phyloP scores from a whole-genome alignment of 2,329 filamentous ascomycete genomes.

The Ceratocystis ficicola region DNA sequence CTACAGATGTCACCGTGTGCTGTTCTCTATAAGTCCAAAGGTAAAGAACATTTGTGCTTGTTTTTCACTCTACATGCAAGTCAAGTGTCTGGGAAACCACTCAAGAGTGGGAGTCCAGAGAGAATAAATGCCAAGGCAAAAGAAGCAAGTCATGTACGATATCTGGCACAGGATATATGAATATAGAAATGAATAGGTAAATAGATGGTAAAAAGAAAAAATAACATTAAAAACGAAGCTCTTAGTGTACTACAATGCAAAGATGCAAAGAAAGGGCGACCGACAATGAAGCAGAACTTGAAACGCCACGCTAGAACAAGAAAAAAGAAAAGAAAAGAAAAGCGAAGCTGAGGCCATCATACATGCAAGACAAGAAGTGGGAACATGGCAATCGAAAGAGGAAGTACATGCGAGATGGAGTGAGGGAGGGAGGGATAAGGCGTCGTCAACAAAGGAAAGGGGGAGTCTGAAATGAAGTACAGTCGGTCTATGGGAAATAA shows the following conservation, averaged over 20 bases:
- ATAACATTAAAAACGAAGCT: not conserved
- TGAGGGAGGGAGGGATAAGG: too few relatives aligned
- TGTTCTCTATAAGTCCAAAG: too few relatives aligned
- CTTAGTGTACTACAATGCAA: too few relatives aligned
- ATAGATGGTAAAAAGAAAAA: not conserved
- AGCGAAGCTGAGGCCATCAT: slow-evolving; percentile 3
- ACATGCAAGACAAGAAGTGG: not conserved
- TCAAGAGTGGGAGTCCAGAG: too few relatives aligned
- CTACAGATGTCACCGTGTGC: too few relatives aligned
- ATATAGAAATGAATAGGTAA: not conserved
- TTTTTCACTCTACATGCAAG: too few relatives aligned
- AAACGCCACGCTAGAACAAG: not conserved
- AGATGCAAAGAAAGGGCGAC: not conserved
- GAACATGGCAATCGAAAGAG: not conserved
- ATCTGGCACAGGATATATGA: slow-evolving; percentile 1
- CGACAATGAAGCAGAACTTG: not conserved
- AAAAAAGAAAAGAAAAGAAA: not conserved
- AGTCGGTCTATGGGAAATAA: not conserved
- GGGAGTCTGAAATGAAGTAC: too few relatives aligned
- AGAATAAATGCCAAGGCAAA: not conserved
- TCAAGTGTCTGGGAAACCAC: too few relatives aligned
- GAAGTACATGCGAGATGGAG: not conserved
- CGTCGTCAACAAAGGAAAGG: too few relatives aligned
- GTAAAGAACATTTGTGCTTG: too few relatives aligned
- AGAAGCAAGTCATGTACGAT: not conserved